Base-by-base conservation (phyloP, 148 eudicot species). In the Polygonum maritimum region DNA sequence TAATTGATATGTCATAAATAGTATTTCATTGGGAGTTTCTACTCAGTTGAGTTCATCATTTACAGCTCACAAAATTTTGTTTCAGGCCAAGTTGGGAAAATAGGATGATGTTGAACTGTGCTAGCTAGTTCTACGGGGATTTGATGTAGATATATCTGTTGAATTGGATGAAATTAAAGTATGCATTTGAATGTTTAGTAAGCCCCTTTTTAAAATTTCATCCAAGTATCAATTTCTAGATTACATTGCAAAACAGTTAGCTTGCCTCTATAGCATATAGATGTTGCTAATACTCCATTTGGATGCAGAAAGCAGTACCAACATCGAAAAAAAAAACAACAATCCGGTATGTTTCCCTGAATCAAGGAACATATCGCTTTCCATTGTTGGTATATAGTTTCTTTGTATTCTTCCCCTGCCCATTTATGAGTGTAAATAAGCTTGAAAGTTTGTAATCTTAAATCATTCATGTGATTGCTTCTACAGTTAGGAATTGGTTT, bases 31-130 rank as follows among this genome's bases (percentile, higher is more conserved):
- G 21, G 19, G 3, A 60, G 6, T 15, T 60, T 60, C 14, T 26
- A 13, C 16, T 31, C 31, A 35, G 44, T 67, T 67, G 10, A 35
- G 2, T n/a, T 33, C 45, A 67, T 67, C 22, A 67, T 67, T 38
- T 65, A 65, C 40, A 65, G 14, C 18, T 67, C 38, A 38, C 44
- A 36, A 38, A 10, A 54, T 47, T 74, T 71, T 80, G 65, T 75
- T 12, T 51, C 75, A 91, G 97, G 98, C 97, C 57, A 92, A 91
- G 79, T 86, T 92, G 95, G 98, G 97, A 7, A 86, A 87, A 93
- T 85, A 78, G 26, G 95, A 94, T 65, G 95, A 92, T 60, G 90
- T 86, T 83, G 97, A 91, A 84, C 78, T 84, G n/a, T 90, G 95
- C 75, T 84, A 91, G 86, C 98, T 89, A 91, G 93, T 92, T 38